phyloP scores from a whole-genome alignment of 1,284 basidiomycete genomes.

The Ganoderma lucidum region DNA sequence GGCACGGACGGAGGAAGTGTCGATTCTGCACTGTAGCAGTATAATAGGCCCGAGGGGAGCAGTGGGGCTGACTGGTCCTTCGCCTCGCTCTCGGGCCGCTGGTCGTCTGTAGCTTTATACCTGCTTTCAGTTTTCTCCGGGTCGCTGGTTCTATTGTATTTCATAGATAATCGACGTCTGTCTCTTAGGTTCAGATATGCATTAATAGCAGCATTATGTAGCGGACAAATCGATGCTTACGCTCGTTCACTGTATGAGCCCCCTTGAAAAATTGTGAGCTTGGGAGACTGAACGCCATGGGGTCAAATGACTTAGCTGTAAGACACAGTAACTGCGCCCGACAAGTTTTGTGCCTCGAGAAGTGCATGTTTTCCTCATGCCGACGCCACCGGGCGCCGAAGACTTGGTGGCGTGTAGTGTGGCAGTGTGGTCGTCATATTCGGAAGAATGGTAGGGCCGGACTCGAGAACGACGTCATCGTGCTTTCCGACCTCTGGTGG shows the following conservation, averaged over 20 bases:
- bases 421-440: not conserved
- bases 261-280: not conserved
- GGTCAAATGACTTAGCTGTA: not conserved
- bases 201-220: not conserved
- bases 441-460: not conserved
- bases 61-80: not conserved
- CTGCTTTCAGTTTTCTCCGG: not conserved
- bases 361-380: not conserved
- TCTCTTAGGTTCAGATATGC: constrained; percentile 1
- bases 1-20: not conserved
- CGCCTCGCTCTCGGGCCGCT: not conserved
- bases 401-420: not conserved
- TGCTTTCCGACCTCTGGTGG: not conserved
- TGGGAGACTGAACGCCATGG: not conserved
- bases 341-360: not conserved
- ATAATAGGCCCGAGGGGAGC: not conserved
- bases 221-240: not conserved
- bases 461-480: constrained; percentile 3
- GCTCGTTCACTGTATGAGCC: not conserved
- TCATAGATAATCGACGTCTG: not conserved
- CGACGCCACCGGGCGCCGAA: no score
- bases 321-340: not conserved
- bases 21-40: not conserved
- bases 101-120: constrained; percentile 2
- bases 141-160: not conserved